Percentiles rank a stretch among this genome's conserved stretches.
Evolutionary conservation across 2,329 filamentous ascomycete species (phyloP).

Genomic region (Calonectria pauciramosa): DNA sequence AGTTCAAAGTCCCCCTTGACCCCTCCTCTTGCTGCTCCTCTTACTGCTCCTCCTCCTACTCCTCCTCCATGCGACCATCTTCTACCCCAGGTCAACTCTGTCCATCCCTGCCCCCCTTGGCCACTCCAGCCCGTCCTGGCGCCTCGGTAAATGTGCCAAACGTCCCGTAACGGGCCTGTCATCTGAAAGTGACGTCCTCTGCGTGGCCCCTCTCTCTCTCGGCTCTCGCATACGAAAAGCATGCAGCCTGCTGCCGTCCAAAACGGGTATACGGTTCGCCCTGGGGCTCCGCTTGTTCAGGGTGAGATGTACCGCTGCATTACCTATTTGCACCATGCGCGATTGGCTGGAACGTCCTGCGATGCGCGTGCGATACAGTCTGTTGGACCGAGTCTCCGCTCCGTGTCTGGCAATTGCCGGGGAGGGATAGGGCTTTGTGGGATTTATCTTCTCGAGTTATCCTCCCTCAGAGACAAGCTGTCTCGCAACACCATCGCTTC

Average conservation of each 20-base stretch:
- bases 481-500: neutral
- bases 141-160: conserved; percentile 30
- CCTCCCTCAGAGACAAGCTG: neutral
- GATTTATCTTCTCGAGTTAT: conserved; percentile 1
- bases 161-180: conserved; percentile 12
- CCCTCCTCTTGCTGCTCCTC: conserved; percentile 6
- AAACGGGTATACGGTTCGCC: conserved; percentile 31
- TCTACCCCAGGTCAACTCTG: conserved; percentile 27
- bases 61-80: conserved; percentile 12
- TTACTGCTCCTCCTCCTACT: neutral
- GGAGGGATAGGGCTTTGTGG: neutral
- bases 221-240: neutral
- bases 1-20: conserved; percentile 12
- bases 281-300: conserved; percentile 21
- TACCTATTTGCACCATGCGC: neutral
- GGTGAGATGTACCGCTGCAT: neutral
- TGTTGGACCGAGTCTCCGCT: neutral
- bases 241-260: neutral
- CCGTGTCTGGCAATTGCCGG: neutral
- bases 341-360: neutral
- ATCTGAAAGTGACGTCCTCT: conserved; percentile 33
- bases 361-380: neutral
- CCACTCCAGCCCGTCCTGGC: conserved; percentile 4
- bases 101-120: conserved; percentile 18
- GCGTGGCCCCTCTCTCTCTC: neutral